Conservation (phyloP, 2,329 filamentous ascomycete genomes). For the Pseudopithomyces chartarum region DNA sequence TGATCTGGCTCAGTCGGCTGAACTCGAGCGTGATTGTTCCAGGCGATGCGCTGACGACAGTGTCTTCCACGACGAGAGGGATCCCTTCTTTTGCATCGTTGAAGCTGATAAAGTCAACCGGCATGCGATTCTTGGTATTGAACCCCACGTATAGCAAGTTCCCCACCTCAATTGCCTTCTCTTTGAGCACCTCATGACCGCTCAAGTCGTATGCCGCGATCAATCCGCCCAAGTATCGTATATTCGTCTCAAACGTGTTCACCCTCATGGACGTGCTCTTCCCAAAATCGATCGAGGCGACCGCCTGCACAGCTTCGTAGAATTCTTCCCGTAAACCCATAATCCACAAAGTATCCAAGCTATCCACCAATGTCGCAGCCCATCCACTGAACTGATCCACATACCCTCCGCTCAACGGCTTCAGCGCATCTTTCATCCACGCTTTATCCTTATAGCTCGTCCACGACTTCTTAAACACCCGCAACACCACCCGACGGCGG, state of each 20-base stretch:
- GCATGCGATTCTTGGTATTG: conserved; percentile 93
- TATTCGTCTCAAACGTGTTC: conserved; percentile 91
- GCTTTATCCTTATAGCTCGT: conserved; percentile 65
- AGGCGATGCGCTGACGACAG: conserved; percentile 26
- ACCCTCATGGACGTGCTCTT: conserved; percentile 70
- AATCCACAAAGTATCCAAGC: conserved; percentile 79
- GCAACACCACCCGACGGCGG: conserved; percentile 33
- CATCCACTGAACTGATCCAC: conserved; percentile 68
- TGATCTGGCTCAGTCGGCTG: conserved; percentile 84
- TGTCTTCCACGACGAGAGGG: conserved; percentile 65
- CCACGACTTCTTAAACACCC: conserved; percentile 52
- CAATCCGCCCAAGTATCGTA: conserved; percentile 85
- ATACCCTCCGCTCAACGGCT: conserved; percentile 58
- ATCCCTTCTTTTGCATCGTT: conserved; percentile 34
- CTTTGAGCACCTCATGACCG: conserved; percentile 70
- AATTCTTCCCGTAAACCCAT: conserved; percentile 82
- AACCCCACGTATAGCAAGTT: conserved; percentile 81
- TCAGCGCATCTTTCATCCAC: conserved; percentile 68
- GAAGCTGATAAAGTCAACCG: conserved; percentile 60
- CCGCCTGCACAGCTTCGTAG: conserved; percentile 72
- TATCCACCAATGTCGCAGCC: conserved; percentile 70
- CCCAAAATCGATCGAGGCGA: conserved; percentile 82
- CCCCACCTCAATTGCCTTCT: conserved; percentile 78
- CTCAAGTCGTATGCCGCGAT: conserved; percentile 86
- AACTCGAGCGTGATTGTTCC: conserved; percentile 87